Evolutionary conservation across 2,329 filamentous ascomycete species (phyloP).

Genomic region (Tolypocladium paradoxum): DNA sequence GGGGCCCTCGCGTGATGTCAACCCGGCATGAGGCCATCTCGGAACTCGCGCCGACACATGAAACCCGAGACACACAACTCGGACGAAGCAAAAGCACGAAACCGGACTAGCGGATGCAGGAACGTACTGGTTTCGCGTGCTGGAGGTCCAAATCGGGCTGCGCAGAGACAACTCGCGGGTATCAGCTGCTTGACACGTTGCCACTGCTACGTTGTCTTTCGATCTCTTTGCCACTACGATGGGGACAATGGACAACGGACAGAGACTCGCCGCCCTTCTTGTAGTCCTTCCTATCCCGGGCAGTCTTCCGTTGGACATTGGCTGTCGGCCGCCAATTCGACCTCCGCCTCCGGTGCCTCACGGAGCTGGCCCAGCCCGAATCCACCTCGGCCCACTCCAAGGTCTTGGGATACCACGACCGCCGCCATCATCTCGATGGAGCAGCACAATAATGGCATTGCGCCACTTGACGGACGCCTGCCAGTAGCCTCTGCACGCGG

Average conservation of each 20-base stretch:
- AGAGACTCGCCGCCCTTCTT: constrained; percentile 1
- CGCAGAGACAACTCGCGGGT: not conserved
- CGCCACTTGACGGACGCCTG: not conserved
- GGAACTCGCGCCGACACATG: not conserved
- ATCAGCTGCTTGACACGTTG: not conserved
- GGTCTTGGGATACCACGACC: not conserved
- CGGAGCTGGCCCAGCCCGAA: not conserved
- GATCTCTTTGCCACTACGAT: not conserved
- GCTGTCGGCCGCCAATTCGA: not conserved
- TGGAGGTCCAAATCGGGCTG: not conserved
- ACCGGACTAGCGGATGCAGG: too few species aligned
- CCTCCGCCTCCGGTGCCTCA: constrained; percentile 5
- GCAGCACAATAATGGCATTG: not conserved
- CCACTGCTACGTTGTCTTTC: not conserved
- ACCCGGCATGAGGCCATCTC: not conserved
- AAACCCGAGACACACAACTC: not conserved
- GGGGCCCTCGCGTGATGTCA: not conserved
- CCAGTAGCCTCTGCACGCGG: not conserved
- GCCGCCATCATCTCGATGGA: not conserved
- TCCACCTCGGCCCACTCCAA: too few species aligned
- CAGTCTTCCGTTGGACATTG: not conserved
- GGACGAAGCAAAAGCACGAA: not conserved
- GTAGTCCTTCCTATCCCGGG: constrained; percentile 1
- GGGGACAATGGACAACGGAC: not conserved
- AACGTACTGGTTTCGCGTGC: not conserved